phyloP scores from a whole-genome alignment of 495 filamentous ascomycete species.

The Penicillium alfredii region DNA sequence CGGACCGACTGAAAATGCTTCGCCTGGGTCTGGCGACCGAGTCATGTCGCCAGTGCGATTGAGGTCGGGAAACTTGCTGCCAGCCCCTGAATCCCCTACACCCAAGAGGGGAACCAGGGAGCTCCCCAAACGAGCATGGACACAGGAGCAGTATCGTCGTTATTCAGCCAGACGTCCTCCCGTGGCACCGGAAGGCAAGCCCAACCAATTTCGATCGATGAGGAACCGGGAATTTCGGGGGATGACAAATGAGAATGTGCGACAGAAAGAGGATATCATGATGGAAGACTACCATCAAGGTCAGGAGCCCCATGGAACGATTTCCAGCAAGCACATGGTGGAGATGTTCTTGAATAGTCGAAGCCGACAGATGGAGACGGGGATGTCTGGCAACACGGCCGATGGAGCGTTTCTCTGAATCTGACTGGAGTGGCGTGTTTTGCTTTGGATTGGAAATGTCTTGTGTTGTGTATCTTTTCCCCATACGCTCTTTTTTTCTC shows the following conservation, averaged over 20 bases:
- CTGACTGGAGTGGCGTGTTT: not conserved
- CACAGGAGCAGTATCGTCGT: constrained; percentile 30
- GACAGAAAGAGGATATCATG: constrained; percentile 18
- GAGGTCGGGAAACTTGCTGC: constrained; percentile 17
- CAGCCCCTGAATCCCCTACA: constrained; percentile 28
- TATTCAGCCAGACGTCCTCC: constrained; percentile 32
- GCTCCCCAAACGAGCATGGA: constrained; percentile 19
- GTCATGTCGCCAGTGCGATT: constrained; percentile 24
- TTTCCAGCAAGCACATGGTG: constrained; percentile 54
- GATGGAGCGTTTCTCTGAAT: constrained; percentile 27
- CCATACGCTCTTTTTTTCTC: constrained; percentile 3
- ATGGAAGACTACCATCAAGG: constrained; percentile 17
- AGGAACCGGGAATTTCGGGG: constrained; percentile 17
- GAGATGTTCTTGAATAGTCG: constrained; percentile 54
- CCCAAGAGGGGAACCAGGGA: constrained; percentile 17
- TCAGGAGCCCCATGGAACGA: constrained; percentile 20
- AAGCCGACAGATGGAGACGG: constrained; percentile 35
- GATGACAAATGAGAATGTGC: constrained; percentile 30
- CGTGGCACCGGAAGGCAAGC: constrained; percentile 17
- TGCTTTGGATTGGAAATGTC: not conserved
- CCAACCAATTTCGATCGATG: constrained; percentile 28
- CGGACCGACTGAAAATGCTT: not conserved
- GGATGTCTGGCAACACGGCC: constrained; percentile 12
- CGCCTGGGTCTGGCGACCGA: not conserved
- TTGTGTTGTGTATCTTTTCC: constrained; percentile 15